Evolutionary conservation across 305 asterid species (phyloP), one percentile per base, ranked within the genome.

Genomic region (Ruellia speciosa): DNA sequence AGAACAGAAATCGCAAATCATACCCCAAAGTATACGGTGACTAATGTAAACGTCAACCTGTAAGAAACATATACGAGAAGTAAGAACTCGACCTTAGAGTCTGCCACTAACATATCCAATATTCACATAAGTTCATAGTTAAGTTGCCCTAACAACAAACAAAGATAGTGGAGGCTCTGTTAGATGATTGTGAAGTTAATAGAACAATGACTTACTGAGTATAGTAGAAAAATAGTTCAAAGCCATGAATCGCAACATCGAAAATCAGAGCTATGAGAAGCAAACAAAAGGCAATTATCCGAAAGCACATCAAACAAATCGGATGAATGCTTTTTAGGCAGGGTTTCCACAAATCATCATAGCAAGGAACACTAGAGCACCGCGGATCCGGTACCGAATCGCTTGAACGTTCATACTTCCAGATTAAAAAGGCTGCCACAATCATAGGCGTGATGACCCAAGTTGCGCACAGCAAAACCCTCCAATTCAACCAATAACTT

Each of bases 21-120:
- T 85, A 90, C 98, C 95, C 77, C 90, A 59, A 90, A 90, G 72
- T 90, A 87, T 73, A 90, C 58, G 81, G 89, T 77, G 46, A 78
- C 90, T 64, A 90, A 72, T 34, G 81, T 81, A 70, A 90, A 76
- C 15, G 96, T 85, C 98, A 94, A 90, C 87, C 98, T 90, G 83
- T 54, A 54, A 70, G 18, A 68, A 65, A 57, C 59, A 68, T 14
- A 19, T 47, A 67, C 7, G 31, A 63, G 14, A 28, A 18, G 41
- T 40, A 19, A 35, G 39, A 75, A 63, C 33, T 51, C 53, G 35
- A 56, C 64, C 17, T 24, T 14, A n/a, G 18, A 54, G 57, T 59
- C 15, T 20, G 49, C 28, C n/a, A 34, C 49, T 9, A 39, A 3
- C 45, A 7, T 2, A 3, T 39, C 2, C 31, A 59, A n/a, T 39